Base-by-base conservation (phyloP, 306 rosid species). In the Fragaria vesca region DNA sequence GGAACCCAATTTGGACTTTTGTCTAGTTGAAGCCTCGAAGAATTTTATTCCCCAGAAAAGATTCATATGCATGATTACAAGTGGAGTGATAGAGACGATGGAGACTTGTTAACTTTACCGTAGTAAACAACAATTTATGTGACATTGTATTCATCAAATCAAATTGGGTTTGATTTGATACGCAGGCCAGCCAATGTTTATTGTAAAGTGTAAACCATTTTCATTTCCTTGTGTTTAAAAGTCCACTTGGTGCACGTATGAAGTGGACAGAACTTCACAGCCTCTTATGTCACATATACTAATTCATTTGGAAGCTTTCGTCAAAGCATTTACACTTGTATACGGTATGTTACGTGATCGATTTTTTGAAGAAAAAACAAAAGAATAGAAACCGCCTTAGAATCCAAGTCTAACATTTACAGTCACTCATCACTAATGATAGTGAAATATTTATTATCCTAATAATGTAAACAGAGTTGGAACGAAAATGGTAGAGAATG, bases 31-130 rank as follows among this genome's bases (percentile, higher is more conserved):
- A 90, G 97, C 87, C 89, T 73, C 61, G 54, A 63, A 76, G 76
- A 85, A 85, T 80, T 83, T 83, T 62, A 55, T 74, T 69, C 75
- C 36, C 81, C 69, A 16, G 4, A 32, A 65, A 66, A 84, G 86
- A 88, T 86, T 86, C 90, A 79, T 85, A 84, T 76, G 89, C 91
- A 86, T 82, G 74, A 86, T 82, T 78, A 79, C 81, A 69, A 86
- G 89, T 84, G 86, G 87, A 43, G 47, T 62, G 87, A 79, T 86
- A 55, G 78, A 83, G 74, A 78, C 68, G 81, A 84, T 80, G 78
- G 81, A 75, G 78, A 83, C 85, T 78, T 89, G 76, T 73, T 66
- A 78, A 82, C 88, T 61, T 51, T 16, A 5, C 11, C 26, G 2
- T 20, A 43, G 55, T 9, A 26, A 43, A 45, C 69, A 74, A 60